phyloP scores from a whole-genome alignment of 352 stramenopile species.

The Globisporangium emineosum region DNA sequence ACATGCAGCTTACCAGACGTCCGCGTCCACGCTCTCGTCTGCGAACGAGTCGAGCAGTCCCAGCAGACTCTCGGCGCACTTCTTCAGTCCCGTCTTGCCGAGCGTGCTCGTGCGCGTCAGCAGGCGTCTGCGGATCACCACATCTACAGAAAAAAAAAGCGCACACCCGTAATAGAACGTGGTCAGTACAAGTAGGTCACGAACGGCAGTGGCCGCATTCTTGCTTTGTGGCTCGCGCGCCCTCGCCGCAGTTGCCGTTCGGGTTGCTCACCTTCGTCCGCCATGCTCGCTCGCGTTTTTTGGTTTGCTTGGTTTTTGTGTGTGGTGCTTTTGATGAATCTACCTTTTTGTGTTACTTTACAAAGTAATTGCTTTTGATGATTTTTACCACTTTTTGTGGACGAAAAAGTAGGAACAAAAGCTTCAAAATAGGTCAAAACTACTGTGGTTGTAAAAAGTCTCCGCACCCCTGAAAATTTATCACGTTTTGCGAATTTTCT shows the following conservation, averaged over 20 bases:
- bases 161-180: not conserved
- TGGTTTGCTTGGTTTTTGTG: constrained; percentile 4
- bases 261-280: constrained; percentile 48
- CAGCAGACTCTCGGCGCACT: constrained; percentile 72
- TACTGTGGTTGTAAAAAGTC: no score
- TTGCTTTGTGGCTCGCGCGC: not conserved
- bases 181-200: not conserved
- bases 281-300: constrained; percentile 24
- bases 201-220: not conserved
- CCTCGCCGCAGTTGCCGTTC: not conserved
- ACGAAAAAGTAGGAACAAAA: no score
- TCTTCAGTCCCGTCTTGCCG: constrained; percentile 78
- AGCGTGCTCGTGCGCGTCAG: constrained; percentile 78
- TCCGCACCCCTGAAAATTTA: no score
- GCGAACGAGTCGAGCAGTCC: constrained; percentile 54
- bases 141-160: constrained; percentile 27
- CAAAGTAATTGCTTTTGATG: no score
- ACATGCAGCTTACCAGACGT: constrained; percentile 31
- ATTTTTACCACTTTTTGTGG: no score
- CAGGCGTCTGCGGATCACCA: constrained; percentile 68
- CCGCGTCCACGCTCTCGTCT: constrained; percentile 60
- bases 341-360: no score
- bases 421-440: no score
- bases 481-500: no score
- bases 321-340: no score